A percentile compares a stretch with the other conserved stretches of the same genome.
phyloP scores from a whole-genome alignment of 176 grass and related monocot genomes.

The Oryza meyeriana region DNA sequence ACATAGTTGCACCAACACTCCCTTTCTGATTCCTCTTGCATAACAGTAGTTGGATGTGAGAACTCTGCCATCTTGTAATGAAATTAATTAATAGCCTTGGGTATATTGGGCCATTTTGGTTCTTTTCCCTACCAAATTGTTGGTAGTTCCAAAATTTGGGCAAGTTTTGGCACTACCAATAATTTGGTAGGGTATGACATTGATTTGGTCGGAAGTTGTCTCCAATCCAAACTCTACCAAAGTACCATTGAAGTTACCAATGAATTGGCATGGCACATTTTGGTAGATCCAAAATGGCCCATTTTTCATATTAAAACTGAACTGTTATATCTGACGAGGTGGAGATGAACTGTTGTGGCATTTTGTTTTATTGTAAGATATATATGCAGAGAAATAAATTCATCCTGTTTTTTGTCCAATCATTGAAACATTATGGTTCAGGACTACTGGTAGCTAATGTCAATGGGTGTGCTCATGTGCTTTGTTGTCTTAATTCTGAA shows the following conservation, averaged over 20 bases:
- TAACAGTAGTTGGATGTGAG: background rate
- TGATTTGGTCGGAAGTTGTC: no score
- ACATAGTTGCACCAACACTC: background rate
- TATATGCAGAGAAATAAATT: background rate
- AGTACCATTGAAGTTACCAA: no score
- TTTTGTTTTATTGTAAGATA: slow-evolving; percentile 13
- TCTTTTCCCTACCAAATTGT: no score
- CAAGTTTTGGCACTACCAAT: no score
- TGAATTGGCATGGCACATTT: no score
- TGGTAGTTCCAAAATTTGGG: no score
- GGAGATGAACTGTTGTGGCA: background rate
- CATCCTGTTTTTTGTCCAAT: background rate
- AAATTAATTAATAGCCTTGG: background rate
- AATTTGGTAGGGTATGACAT: no score
- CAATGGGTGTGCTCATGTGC: background rate
- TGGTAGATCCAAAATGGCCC: no score
- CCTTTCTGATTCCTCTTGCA: background rate
- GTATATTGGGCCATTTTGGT: no score
- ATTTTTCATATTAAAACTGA: background rate
- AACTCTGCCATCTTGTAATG: background rate
- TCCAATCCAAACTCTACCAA: no score
- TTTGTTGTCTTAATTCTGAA: background rate
- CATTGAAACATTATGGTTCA: background rate
- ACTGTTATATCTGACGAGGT: background rate
- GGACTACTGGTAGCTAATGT: background rate